A percentile compares a stretch with the other conserved stretches of the same genome.
Evolutionary conservation across 2,329 filamentous ascomycete species (phyloP).

Genomic region (Phyllosticta citrichinensis): DNA sequence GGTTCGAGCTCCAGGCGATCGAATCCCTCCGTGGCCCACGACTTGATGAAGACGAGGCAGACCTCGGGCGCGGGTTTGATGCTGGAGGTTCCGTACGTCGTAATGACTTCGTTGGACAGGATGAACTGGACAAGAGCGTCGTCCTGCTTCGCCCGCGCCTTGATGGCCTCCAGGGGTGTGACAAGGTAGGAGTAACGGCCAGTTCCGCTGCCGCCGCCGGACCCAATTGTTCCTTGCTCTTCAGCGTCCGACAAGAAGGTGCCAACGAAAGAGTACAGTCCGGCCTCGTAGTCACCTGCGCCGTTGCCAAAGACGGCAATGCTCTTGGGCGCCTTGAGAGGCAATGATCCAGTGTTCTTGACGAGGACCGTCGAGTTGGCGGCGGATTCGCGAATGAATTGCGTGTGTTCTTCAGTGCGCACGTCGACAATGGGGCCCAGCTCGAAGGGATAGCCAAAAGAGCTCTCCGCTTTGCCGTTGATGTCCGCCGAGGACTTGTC

Average conservation of each 20-base stretch:
- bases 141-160: conserved; percentile 12
- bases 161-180: conserved; percentile 34
- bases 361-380: conserved; percentile 34
- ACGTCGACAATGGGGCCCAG: conserved; percentile 20
- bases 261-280: conserved; percentile 26
- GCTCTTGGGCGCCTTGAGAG: conserved; percentile 41
- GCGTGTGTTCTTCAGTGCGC: conserved; percentile 21
- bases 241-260: conserved; percentile 13
- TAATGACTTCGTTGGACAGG: conserved; percentile 4
- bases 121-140: conserved; percentile 8
- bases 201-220: conserved; percentile 33
- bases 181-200: conserved; percentile 31
- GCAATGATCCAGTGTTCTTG: conserved; percentile 42
- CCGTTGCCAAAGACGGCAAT: conserved; percentile 43
- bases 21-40: conserved; percentile 35
- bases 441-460: conserved; percentile 23
- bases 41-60: conserved; percentile 50
- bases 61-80: conserved; percentile 30
- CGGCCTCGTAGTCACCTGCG: conserved; percentile 38
- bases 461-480: conserved; percentile 12
- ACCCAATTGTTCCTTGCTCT: conserved; percentile 34
- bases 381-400: conserved; percentile 30
- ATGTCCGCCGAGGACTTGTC: conserved; percentile 17
- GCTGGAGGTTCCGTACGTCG: conserved; percentile 12
- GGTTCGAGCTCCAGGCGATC: conserved; percentile 31